phyloP scores from a whole-genome alignment of 2,329 filamentous ascomycete species.

The Colletotrichum sp. region DNA sequence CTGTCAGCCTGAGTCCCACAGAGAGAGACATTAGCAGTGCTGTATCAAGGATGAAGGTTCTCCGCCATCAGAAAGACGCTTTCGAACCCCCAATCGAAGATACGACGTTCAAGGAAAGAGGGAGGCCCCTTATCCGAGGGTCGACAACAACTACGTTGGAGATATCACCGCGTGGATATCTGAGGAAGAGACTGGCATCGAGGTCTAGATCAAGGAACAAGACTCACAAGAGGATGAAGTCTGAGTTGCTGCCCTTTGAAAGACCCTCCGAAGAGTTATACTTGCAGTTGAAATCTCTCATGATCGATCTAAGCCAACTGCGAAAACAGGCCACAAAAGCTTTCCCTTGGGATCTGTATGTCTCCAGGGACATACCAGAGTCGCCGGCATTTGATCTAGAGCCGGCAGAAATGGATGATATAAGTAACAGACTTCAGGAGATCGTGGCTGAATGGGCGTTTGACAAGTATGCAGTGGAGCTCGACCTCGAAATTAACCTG shows the following conservation, averaged over 20 bases:
- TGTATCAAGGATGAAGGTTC: neutral
- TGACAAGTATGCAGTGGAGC: neutral
- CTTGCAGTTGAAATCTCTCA: neutral
- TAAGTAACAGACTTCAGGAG: constrained; percentile 7
- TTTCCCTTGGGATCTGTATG: neutral
- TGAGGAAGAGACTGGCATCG: neutral
- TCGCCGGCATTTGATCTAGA: neutral
- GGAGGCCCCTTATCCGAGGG: neutral
- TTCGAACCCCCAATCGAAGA: neutral
- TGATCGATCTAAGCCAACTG: neutral
- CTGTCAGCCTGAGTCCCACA: neutral
- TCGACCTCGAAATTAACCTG: constrained; percentile 20
- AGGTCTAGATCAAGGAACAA: neutral
- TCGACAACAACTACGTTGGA: neutral
- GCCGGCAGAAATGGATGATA: neutral
- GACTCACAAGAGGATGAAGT: constrained; percentile 7
- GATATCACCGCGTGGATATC: neutral
- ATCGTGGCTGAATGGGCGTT: constrained; percentile 1
- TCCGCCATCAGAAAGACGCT: neutral
- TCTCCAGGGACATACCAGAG: neutral
- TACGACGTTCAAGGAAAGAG: neutral
- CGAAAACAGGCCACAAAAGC: neutral
- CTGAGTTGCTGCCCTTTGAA: constrained; percentile 5
- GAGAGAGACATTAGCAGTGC: neutral
- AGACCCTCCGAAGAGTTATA: neutral